Evolutionary conservation across 2,329 filamentous ascomycete genomes (phyloP), one percentile per base, ranked within the genome.

Genomic region (Stachybotrys echinatus): DNA sequence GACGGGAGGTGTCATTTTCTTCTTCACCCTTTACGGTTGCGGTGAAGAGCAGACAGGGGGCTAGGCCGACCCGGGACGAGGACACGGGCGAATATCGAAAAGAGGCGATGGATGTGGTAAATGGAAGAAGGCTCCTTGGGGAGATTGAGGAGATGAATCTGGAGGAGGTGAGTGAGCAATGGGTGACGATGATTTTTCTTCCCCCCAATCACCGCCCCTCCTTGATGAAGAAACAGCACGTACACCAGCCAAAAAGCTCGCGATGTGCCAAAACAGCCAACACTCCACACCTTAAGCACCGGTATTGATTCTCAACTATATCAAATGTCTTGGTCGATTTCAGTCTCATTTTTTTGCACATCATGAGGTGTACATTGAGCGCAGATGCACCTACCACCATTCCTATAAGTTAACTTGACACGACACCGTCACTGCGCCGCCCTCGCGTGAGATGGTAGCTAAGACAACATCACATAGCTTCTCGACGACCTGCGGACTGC

Each of bases 101-200:
- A 52, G 52, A 58, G 5, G 50, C 58, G 54, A 68, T 70, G 58
- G 72, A 74, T 49, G 69, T 66, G 45, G 64, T 64, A 22, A 67
- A 72, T 6, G 81, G 83, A 19, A 69, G 68, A 40, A 63, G 74
- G 51, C 49, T 84, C 49, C 63, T 86, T 45, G 69, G 65, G 4
- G 80, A 84, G 59, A 67, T 84, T 47, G 77, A 81, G 57, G 77
- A 80, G 63, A 70, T 67, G 52, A 83, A 69, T 61, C 66, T 85
- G 39, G 80, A 85, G 60, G 77, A 84, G 74, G 83, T 85, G 61
- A 68, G 71, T 67, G n/a, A n/a, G n/a, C n/a, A n/a, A n/a, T 51
- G 39, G 27, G 27, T 5, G 27, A 34, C n/a, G 27, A 14, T 34
- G 27, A 14, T 34, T 34, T 8, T 10, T 43, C 45, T 48, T 43